Evolutionary conservation across 768 basidiomycete species (phyloP).

Genomic region (Trametes elegans): DNA sequence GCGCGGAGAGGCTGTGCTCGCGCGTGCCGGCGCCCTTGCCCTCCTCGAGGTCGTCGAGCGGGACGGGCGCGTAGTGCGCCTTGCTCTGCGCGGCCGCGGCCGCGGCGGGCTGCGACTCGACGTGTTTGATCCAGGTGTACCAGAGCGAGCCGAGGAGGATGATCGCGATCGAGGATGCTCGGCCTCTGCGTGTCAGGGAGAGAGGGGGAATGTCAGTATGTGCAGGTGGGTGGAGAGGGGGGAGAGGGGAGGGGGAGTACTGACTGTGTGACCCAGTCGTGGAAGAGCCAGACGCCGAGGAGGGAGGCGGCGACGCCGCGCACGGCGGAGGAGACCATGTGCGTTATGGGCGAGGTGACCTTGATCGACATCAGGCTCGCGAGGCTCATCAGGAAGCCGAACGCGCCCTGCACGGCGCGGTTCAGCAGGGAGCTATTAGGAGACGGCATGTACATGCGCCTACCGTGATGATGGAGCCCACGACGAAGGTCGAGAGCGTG

Average conservation of each 20-base stretch:
- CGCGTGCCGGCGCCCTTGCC: constrained; percentile 33
- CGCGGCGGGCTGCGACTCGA: constrained; percentile 49
- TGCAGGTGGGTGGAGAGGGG: not conserved
- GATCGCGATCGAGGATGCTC: constrained; percentile 73
- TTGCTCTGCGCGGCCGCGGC: no score
- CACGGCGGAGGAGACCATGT: constrained; percentile 96
- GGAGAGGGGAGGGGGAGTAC: constrained; percentile 35
- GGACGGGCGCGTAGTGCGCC: constrained; percentile 56
- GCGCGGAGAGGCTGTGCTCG: not conserved
- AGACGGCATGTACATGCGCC: constrained; percentile 22
- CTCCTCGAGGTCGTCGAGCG: constrained; percentile 62
- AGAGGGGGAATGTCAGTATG: constrained; percentile 4
- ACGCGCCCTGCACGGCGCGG: constrained; percentile 51
- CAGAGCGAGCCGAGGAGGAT: constrained; percentile 81
- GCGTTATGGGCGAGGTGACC: constrained; percentile 95
- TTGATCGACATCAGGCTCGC: constrained; percentile 94
- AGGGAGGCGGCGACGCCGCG: constrained; percentile 92
- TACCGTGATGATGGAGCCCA: constrained; percentile 79
- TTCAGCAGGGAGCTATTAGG: not conserved
- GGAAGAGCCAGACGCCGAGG: constrained; percentile 77
- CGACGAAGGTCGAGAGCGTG: constrained; percentile 63
- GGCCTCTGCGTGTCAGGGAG: constrained; percentile 65
- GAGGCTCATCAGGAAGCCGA: constrained; percentile 94
- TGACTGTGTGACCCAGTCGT: constrained; percentile 76
- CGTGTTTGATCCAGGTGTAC: constrained; percentile 88